A percentile compares a stretch with the other conserved stretches of the same genome.
phyloP scores from a whole-genome alignment of 805 yeast species.

The Scheffersomyces spartinae region DNA sequence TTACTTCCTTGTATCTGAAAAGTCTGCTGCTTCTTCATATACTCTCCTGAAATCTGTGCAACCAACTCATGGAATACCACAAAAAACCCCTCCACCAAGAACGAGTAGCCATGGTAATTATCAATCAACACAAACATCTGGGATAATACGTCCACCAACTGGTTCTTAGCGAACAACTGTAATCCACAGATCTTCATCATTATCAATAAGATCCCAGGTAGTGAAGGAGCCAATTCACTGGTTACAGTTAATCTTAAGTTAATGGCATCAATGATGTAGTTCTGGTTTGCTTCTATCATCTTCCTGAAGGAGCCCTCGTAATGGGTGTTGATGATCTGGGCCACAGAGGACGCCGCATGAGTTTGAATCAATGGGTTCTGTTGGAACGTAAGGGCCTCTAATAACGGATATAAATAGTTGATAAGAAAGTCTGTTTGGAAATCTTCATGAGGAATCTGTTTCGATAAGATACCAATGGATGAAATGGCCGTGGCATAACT shows the following conservation, averaged over 20 bases:
- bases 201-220: conserved; percentile 58
- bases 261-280: conserved; percentile 72
- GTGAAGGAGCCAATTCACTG: conserved; percentile 55
- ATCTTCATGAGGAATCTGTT: conserved; percentile 13
- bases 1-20: neutral
- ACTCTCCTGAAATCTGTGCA: conserved; percentile 30
- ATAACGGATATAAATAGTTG: conserved; percentile 60
- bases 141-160: conserved; percentile 60
- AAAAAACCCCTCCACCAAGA: conserved; percentile 63
- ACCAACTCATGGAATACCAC: conserved; percentile 54
- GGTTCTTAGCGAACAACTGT: conserved; percentile 39
- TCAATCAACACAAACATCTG: conserved; percentile 72
- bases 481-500: conserved; percentile 22
- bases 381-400: conserved; percentile 56
- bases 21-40: conserved; percentile 14
- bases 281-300: conserved; percentile 57
- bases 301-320: conserved; percentile 40
- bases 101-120: conserved; percentile 71
- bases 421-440: conserved; percentile 43
- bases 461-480: conserved; percentile 18
- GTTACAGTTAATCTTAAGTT: conserved; percentile 60
- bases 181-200: conserved; percentile 63
- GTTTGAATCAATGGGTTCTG: conserved; percentile 32
- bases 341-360: conserved; percentile 48
- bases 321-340: conserved; percentile 35